A percentile compares a stretch with the other conserved stretches of the same genome.
phyloP scores from a whole-genome alignment of 176 grass and related monocot species.

The Pontederia crassipes region DNA sequence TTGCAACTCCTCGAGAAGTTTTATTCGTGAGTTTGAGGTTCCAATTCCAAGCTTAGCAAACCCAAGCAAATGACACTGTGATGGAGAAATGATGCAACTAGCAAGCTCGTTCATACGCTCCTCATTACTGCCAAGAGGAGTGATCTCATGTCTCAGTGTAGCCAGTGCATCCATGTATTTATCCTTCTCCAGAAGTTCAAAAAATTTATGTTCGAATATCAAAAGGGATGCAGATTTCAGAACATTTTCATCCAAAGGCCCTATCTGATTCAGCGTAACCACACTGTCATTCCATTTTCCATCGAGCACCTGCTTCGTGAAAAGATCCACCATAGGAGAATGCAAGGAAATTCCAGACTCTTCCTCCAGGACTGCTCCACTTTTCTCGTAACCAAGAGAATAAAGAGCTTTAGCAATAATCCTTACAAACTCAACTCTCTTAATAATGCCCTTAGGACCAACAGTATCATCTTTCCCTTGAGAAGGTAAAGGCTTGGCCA shows the following conservation, averaged over 20 bases:
- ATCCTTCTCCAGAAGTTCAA: slow-evolving; percentile 62
- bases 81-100: slow-evolving; percentile 47
- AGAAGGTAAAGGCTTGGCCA: slow-evolving; percentile 79
- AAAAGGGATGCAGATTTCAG: slow-evolving; percentile 59
- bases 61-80: slow-evolving; percentile 36
- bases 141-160: slow-evolving; percentile 68
- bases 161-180: slow-evolving; percentile 53
- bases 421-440: slow-evolving; percentile 82
- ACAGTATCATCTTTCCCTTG: slow-evolving; percentile 63
- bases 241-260: slow-evolving; percentile 45
- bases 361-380: slow-evolving; percentile 74
- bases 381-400: slow-evolving; percentile 83
- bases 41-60: slow-evolving; percentile 41
- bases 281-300: slow-evolving; percentile 66
- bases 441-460: slow-evolving; percentile 75
- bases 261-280: slow-evolving; percentile 68
- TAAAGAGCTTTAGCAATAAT: slow-evolving; percentile 84
- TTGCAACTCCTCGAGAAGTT: slow-evolving; percentile 82
- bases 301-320: slow-evolving; percentile 68
- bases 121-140: slow-evolving; percentile 55
- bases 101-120: slow-evolving; percentile 66
- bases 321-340: slow-evolving; percentile 43
- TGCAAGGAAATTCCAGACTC: slow-evolving; percentile 86
- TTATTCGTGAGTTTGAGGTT: slow-evolving; percentile 31
- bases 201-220: slow-evolving; percentile 88